Evolutionary conservation across 345 rosid genomes (phyloP), one percentile per base, ranked within the genome.

Genomic region (Eucalyptus urophylla): DNA sequence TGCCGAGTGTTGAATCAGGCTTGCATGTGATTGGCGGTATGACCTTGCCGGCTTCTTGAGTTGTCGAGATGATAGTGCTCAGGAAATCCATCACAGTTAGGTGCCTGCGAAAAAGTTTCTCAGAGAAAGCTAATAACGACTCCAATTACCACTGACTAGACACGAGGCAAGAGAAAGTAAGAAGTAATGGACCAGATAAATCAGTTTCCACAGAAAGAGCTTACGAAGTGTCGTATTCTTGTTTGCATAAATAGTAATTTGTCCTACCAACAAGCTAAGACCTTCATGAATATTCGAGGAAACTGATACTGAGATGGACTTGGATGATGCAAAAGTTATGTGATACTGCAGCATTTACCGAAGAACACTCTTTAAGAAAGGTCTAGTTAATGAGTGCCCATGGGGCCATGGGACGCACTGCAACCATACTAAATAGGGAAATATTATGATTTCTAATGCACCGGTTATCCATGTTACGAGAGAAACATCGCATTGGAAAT

Each of bases 31-130:
- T 88, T 6, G 99, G 96, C 31, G 96, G 95, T 12, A 89, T 90
- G 25, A 95, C 90, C 90, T 90, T 95, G 67, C 94, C 92, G 8
- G 86, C 87, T 51, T 92, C 95, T 67, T 92, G 90, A 50, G 91
- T 93, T 8, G 87, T 92, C 6, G 95, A 90, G 56, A 91, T 91
- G n/a, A 95, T 87, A 58, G 95, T 93, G 86, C 88, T 89, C 88
- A 96, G 93, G 90, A 97, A 96, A 87, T 87, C 95, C 91, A 88
- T 91, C 90, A 92, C 98, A 0, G 96, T 95, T 31, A 95, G 96
- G 44, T 94, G 94, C 95, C 98, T 95, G 95, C 49, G 25, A 90
- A 47, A 14, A 90, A 65, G 44, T 87, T 43, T 37, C 45, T 6
- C 15, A 19, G 22, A 37, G 83, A 72, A 72, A 37, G 83, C 83